Evolutionary conservation across 306 rosid species (phyloP).

Genomic region (Chamaecrista fasciculata): DNA sequence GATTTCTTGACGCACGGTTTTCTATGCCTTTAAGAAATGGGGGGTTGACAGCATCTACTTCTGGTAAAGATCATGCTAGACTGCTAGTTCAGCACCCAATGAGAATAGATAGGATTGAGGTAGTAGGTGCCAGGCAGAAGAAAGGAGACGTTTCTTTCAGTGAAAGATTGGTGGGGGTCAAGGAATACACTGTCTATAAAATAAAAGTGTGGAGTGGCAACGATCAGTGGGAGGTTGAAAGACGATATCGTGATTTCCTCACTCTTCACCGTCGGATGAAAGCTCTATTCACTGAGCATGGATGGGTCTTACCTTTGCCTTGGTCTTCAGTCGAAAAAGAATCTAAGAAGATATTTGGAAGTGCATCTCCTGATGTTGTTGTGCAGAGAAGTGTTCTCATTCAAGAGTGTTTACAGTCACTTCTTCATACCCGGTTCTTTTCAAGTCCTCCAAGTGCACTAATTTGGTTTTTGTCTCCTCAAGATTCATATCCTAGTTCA

Average conservation of each 20-base stretch:
- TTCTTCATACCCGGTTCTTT: constrained; percentile 56
- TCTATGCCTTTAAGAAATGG: constrained; percentile 79
- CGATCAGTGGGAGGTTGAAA: constrained; percentile 93
- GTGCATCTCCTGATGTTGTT: constrained; percentile 86
- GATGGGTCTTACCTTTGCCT: constrained; percentile 78
- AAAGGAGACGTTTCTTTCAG: constrained; percentile 91
- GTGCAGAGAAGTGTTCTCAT: constrained; percentile 87
- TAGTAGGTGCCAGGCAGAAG: constrained; percentile 96
- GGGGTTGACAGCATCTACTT: constrained; percentile 87
- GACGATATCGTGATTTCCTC: constrained; percentile 85
- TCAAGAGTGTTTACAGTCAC: constrained; percentile 82
- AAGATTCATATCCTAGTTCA: constrained; percentile 62
- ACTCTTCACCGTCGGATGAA: constrained; percentile 69
- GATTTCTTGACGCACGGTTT: constrained; percentile 46
- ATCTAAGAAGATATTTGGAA: constrained; percentile 80
- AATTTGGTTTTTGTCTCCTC: constrained; percentile 81
- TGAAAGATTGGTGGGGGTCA: constrained; percentile 97
- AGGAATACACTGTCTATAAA: constrained; percentile 88
- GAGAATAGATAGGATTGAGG: constrained; percentile 83
- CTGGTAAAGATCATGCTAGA: constrained; percentile 56
- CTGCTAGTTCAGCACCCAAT: constrained; percentile 45
- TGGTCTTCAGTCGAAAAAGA: constrained; percentile 86
- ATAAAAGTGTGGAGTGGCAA: constrained; percentile 79
- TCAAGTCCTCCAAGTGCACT: constrained; percentile 65
- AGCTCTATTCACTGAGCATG: constrained; percentile 60